Evolutionary conservation across 352 stramenopile genomes (phyloP), one percentile per base, ranked within the genome.

Genomic region (Globisporangium barbulae): DNA sequence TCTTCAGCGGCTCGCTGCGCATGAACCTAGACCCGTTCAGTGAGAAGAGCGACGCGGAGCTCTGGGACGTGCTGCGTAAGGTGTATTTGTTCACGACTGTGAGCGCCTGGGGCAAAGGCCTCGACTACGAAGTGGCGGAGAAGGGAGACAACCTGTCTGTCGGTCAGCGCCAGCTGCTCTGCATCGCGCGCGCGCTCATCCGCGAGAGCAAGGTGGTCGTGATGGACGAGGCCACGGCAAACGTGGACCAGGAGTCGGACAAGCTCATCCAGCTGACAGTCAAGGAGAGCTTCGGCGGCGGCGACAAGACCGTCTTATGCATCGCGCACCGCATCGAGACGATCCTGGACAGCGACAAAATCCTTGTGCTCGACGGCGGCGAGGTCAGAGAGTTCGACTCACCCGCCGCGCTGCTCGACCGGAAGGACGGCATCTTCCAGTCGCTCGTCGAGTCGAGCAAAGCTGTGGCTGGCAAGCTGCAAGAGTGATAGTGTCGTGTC

Each of bases 171-270:
- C 96, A 98, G 71, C 72, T 98, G 7, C 44, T 99, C 0, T 98
- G 95, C 69, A 98, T 99, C 61, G 95, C 93, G 13, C 80, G 96
- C 53, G 96, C 92, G 19, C 63, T 99, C 9, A 58, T 99, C 2
- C 75, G 84, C 10, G 84, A 96, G 42, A 77, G 81, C 7, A 89
- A 91, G 30, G 66, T 82, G 45, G 55, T 99, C n/a, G 73, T 98
- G n/a, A 60, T 99, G 33, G 96, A 99, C 74, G 96, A 99, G 73
- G 95, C 94, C n/a, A 98, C 96, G n/a, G 80, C 86, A 35, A 89
- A 68, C 59, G 86, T 98, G 5, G 93, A 98, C 74, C 75, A 78
- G 53, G 83, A 90, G 58, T 58, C 52, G 3, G 90, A 98, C 64
- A 60, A 64, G 31, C 67, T 85, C 33, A 94, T 98, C 60, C 93